A percentile compares a stretch with the other conserved stretches of the same genome.
Conservation (phyloP, 805 yeast genomes). For the Naumovozyma castellii region DNA sequence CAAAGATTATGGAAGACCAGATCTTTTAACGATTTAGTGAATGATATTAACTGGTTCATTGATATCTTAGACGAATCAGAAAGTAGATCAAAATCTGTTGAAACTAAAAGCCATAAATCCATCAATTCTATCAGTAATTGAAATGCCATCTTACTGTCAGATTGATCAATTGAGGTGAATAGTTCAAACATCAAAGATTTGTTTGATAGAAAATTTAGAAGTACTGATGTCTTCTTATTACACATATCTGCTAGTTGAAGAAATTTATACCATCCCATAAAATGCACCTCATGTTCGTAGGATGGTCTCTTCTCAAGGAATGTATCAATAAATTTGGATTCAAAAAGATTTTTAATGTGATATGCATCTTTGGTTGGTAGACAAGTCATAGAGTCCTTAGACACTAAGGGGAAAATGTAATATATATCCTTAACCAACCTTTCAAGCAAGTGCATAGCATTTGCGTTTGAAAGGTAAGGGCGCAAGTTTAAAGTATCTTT, state of each 20-base stretch:
- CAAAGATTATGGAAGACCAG: conserved; percentile 18
- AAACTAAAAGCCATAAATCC: conserved; percentile 18
- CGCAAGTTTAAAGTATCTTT: too few relatives aligned
- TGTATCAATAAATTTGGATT: background rate
- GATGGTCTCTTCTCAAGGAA: background rate
- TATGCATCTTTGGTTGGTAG: too few relatives aligned
- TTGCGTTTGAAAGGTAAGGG: too few relatives aligned
- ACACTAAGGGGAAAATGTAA: background rate
- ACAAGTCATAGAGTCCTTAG: background rate
- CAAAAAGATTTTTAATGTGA: too few relatives aligned
- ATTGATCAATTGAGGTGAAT: background rate
- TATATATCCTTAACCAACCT: too few relatives aligned
- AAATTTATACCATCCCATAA: background rate
- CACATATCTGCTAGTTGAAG: background rate
- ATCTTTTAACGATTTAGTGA: conserved; percentile 15
- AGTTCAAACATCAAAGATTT: background rate
- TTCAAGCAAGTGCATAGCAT: too few relatives aligned
- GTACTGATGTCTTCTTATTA: background rate
- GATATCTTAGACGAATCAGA: conserved; percentile 10
- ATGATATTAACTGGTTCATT: conserved; percentile 8
- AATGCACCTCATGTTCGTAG: background rate
- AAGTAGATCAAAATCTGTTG: conserved; percentile 25
- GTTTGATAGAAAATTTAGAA: background rate
- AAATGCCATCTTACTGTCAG: background rate
- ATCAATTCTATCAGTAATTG: conserved; percentile 13